Evolutionary conservation across 768 basidiomycete genomes (phyloP), one percentile per base, ranked within the genome.

Genomic region (Royoungia palumana): DNA sequence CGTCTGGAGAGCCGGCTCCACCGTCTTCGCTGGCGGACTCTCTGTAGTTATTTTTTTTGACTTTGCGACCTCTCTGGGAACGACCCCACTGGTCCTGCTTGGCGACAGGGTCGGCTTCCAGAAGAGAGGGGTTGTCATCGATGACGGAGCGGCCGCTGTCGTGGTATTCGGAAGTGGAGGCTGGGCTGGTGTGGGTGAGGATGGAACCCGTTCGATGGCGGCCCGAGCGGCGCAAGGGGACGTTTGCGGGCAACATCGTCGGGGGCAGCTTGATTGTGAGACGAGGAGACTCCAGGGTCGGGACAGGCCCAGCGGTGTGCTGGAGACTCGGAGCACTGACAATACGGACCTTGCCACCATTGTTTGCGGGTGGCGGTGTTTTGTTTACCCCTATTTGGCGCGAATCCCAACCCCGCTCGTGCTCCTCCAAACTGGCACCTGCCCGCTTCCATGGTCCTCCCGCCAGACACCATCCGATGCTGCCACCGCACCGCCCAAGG

Each of bases 1-100:
- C 48, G 13, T 44, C 56, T 8, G 49, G 46, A 42, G 40, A 38
- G 41, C 11, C 3, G 19, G 49, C 41, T 42, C 44, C 62, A 20
- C 65, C 77, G n/a, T 74, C 72, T 24, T 79, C 78, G 45, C 70
- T 71, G 16, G 63, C 67, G 10, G 70, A 72, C 64, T 83, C 80
- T 10, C 61, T 65, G 60, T 80, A 81, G 6, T 54, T 62, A 34
- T 55, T 67, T 61, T 64, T 74, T 30, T 55, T 57, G 14, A 75
- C 57, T 21, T 47, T 73, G 27, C 81, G 67, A 14, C 82, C 80
- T 25, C 75, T 61, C 19, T 32, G 54, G 0, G 74, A 57, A n/a
- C 44, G 64, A 13, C 40, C 49, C 60, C 58, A 70, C 10, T 49
- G 17, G 5, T 46, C 41, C 21, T 34, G 44, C 13, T 40, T 44